Evolutionary conservation across 2,329 filamentous ascomycete species (phyloP).

Genomic region (Colletotrichum sp.): DNA sequence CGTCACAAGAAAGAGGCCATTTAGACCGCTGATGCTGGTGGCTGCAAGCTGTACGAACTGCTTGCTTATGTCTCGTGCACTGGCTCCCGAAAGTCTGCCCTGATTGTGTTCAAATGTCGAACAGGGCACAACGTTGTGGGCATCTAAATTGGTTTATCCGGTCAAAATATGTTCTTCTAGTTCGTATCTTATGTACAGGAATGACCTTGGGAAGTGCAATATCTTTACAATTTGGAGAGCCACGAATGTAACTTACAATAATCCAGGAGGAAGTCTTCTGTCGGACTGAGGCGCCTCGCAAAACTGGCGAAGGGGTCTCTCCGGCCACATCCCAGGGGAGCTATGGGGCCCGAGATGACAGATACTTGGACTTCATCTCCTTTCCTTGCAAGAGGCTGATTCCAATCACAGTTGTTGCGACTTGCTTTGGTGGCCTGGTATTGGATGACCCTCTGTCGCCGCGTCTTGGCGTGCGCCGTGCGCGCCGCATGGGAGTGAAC

Average conservation of each 20-base stretch:
- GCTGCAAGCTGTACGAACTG: neutral
- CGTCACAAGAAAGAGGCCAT: neutral
- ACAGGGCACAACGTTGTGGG: neutral
- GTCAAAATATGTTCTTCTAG: too few species aligned
- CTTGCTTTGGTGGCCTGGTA: neutral
- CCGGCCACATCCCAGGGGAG: neutral
- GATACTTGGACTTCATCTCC: neutral
- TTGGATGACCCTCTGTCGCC: neutral
- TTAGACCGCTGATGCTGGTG: neutral
- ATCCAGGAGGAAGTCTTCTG: neutral
- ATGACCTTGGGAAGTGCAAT: neutral
- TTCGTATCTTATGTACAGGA: neutral
- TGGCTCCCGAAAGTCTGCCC: neutral
- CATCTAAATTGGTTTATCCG: neutral
- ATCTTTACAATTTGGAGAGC: too few species aligned
- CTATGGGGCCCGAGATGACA: neutral
- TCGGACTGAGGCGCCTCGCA: neutral
- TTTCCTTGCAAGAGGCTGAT: neutral
- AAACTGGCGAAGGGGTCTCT: neutral
- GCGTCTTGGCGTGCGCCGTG: neutral
- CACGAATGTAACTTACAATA: neutral
- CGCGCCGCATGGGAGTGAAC: neutral
- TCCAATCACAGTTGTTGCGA: neutral
- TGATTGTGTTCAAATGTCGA: neutral
- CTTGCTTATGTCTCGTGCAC: neutral